Evolutionary conservation across 768 basidiomycete species (phyloP).

Genomic region (Xerocomus brunneocitrinus): DNA sequence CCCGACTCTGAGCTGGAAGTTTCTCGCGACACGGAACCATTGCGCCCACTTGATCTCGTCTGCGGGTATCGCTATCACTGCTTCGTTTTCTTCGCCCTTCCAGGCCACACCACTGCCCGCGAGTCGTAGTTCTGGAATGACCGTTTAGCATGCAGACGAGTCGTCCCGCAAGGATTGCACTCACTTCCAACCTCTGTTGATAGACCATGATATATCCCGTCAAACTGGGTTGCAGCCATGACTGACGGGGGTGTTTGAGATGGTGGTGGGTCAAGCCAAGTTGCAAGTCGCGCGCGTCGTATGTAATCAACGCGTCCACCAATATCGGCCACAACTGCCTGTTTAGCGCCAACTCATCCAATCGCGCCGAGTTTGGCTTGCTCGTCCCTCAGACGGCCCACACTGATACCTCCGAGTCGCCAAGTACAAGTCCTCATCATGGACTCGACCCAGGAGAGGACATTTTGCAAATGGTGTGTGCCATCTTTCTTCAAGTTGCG

Average conservation of each 20-base stretch:
- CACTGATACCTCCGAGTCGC: not conserved
- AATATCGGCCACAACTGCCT: not conserved
- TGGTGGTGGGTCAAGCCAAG: constrained; percentile 6
- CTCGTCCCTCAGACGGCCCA: not conserved
- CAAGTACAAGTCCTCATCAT: constrained; percentile 5
- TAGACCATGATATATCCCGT: constrained; percentile 75
- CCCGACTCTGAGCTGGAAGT: constrained; percentile 84
- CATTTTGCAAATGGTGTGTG: constrained; percentile 86
- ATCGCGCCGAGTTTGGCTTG: not conserved
- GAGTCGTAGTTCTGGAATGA: constrained; percentile 72
- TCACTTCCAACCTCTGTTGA: constrained; percentile 75
- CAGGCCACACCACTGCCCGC: constrained; percentile 91
- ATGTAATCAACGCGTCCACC: constrained; percentile 22
- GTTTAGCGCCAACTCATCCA: not conserved
- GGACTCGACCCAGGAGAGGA: constrained; percentile 58
- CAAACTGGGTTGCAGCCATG: constrained; percentile 77
- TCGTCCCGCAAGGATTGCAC: constrained; percentile 30
- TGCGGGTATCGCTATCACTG: constrained; percentile 58
- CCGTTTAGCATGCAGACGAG: constrained; percentile 1
- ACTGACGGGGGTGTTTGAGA: not conserved
- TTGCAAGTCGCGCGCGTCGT: constrained; percentile 30
- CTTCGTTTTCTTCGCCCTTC: constrained; percentile 72
- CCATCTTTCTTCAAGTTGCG: not conserved
- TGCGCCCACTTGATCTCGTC: constrained; percentile 83
- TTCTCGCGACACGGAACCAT: constrained; percentile 89